Conservation (phyloP, 1,284 basidiomycete species). For the Austroboletus rostrupii region DNA sequence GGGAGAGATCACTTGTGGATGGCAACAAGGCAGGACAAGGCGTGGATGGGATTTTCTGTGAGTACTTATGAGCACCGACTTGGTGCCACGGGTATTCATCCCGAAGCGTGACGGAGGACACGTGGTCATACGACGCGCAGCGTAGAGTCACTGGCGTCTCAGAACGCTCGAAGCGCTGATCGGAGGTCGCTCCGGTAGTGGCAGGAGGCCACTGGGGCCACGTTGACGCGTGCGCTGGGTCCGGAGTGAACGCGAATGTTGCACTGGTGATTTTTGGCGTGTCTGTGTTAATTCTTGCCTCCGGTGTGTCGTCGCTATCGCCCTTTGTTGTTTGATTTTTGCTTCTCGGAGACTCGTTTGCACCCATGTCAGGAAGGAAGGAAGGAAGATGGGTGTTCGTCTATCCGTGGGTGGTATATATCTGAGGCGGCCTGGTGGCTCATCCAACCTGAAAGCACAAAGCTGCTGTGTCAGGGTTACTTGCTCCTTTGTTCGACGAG, state of each 20-base stretch:
- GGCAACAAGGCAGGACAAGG: slow-evolving; percentile 20
- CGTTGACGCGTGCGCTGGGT: no score
- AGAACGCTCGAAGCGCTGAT: no score
- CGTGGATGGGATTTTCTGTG: background rate
- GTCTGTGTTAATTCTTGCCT: background rate
- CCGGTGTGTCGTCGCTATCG: background rate
- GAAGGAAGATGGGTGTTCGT: slow-evolving; percentile 3
- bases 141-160: no score
- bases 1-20: background rate
- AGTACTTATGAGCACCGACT: background rate
- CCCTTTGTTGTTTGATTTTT: background rate
- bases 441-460: slow-evolving; percentile 12
- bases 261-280: no score
- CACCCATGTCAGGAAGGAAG: background rate
- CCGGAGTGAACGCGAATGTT: no score
- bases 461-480: slow-evolving; percentile 1
- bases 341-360: no score
- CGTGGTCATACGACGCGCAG: slow-evolving; percentile 3
- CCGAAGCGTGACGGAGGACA: slow-evolving; percentile 14
- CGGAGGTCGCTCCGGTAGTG: no score
- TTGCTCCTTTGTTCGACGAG: no score
- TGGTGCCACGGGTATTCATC: slow-evolving; percentile 9
- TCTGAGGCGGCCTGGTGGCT: slow-evolving; percentile 5
- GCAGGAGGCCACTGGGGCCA: no score
- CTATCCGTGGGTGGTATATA: background rate